Conservation (phyloP, 768 basidiomycete genomes). For the Clitopilus hobsonii region DNA sequence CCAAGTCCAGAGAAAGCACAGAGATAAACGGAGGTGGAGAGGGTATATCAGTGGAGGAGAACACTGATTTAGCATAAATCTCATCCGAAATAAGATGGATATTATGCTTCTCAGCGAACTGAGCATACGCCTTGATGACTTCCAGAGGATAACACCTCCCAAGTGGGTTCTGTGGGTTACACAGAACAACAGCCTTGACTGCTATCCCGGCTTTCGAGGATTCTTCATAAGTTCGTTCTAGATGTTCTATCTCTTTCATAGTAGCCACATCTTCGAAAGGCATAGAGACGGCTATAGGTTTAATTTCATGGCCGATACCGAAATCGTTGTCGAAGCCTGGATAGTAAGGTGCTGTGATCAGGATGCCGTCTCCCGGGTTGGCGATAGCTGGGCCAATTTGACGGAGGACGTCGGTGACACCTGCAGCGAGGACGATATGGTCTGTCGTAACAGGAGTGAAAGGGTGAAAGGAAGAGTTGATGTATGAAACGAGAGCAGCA, state of each 20-base stretch:
- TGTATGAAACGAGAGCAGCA: constrained; percentile 6
- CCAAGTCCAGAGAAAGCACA: constrained; percentile 16
- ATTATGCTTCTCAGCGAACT: constrained; percentile 15
- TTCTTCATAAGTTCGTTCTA: constrained; percentile 14
- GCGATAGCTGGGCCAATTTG: constrained; percentile 9
- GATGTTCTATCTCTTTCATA: constrained; percentile 9
- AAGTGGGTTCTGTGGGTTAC: constrained; percentile 26
- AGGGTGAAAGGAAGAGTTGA: constrained; percentile 13
- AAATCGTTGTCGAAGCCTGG: constrained; percentile 13
- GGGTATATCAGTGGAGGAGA: constrained; percentile 13
- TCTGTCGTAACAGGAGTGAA: constrained; percentile 2
- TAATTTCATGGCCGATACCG: constrained; percentile 3
- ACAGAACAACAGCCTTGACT: constrained; percentile 20
- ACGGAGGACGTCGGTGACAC: constrained; percentile 8
- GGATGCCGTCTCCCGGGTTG: constrained; percentile 12
- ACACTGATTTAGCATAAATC: constrained; percentile 22
- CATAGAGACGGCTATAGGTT: constrained; percentile 6
- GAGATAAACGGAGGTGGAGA: constrained; percentile 18
- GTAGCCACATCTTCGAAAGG: constrained; percentile 9
- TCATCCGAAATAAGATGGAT: constrained; percentile 24
- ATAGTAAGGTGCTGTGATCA: constrained; percentile 15
- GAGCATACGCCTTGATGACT: constrained; percentile 15
- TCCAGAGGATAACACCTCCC: constrained; percentile 15
- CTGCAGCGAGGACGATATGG: constrained; percentile 11
- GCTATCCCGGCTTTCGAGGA: constrained; percentile 8